Conservation (phyloP, 2,329 filamentous ascomycete species). For the Fusarium sp. region DNA sequence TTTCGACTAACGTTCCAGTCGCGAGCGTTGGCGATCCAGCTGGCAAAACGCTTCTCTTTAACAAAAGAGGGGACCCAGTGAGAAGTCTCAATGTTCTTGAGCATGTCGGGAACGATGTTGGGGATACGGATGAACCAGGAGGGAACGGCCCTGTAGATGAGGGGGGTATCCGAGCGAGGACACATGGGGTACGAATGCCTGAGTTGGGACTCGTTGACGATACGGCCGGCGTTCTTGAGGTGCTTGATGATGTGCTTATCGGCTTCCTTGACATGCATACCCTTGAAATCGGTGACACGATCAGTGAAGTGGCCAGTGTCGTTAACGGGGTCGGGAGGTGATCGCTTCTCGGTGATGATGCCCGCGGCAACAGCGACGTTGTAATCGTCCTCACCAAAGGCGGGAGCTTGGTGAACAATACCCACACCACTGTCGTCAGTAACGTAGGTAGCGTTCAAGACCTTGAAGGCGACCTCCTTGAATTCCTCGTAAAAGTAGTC, state of each 20-base stretch:
- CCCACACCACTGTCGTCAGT: slow-evolving; percentile 92
- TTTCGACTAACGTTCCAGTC: slow-evolving; percentile 98
- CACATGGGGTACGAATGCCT: slow-evolving; percentile 96
- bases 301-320: slow-evolving; percentile 84
- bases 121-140: slow-evolving; percentile 96
- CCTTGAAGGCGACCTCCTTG: slow-evolving; percentile 85
- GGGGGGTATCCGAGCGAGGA: slow-evolving; percentile 92
- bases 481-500: slow-evolving; percentile 92
- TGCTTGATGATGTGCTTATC: slow-evolving; percentile 95
- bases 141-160: slow-evolving; percentile 93
- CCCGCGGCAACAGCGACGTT: slow-evolving; percentile 82
- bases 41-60: slow-evolving; percentile 91
- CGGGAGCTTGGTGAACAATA: slow-evolving; percentile 93
- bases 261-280: slow-evolving; percentile 91
- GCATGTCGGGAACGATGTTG: slow-evolving; percentile 86
- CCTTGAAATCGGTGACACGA: slow-evolving; percentile 84
- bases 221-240: slow-evolving; percentile 80
- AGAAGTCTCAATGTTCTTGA: slow-evolving; percentile 89
- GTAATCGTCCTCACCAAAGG: slow-evolving; percentile 98
- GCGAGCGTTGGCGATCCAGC: slow-evolving; percentile 90
- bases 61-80: slow-evolving; percentile 94
- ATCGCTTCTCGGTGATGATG: slow-evolving; percentile 81
- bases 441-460: slow-evolving; percentile 88
- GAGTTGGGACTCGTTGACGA: slow-evolving; percentile 89
- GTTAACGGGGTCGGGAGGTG: slow-evolving; percentile 93